Evolutionary conservation across 2,329 filamentous ascomycete species (phyloP).

Genomic region (Waltergamsia citrina): DNA sequence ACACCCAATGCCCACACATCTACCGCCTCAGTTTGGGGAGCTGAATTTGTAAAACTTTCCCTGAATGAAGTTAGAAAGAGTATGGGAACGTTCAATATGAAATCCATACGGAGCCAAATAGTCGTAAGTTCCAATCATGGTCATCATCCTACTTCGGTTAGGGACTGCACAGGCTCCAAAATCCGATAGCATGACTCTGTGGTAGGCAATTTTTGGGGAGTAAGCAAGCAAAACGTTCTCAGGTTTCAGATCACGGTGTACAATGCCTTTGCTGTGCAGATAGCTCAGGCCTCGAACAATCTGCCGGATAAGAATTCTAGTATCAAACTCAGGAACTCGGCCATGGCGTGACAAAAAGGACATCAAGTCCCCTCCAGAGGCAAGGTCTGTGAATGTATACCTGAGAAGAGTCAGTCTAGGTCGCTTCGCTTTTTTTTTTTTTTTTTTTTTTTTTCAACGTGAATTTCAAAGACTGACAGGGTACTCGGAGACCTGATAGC

Average conservation of each 20-base stretch:
- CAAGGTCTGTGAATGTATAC: constrained; percentile 48
- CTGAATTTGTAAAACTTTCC: constrained; percentile 19
- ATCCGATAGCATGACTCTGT: constrained; percentile 40
- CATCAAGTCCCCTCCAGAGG: constrained; percentile 43
- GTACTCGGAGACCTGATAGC: constrained; percentile 37
- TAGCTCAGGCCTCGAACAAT: constrained; percentile 34
- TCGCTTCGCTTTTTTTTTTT: not conserved
- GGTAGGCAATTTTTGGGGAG: constrained; percentile 30
- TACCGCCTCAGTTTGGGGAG: constrained; percentile 24
- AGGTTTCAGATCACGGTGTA: constrained; percentile 44
- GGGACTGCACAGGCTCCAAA: constrained; percentile 38
- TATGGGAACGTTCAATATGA: not conserved
- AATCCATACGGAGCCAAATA: constrained; percentile 37
- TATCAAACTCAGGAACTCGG: constrained; percentile 28
- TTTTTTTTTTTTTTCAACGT: not conserved
- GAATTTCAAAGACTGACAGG: too few species aligned
- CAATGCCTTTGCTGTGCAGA: constrained; percentile 37
- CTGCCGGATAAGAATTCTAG: constrained; percentile 35
- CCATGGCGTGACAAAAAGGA: constrained; percentile 32
- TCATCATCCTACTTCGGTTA: constrained; percentile 30
- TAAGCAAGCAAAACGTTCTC: constrained; percentile 42
- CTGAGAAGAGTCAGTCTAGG: constrained; percentile 21
- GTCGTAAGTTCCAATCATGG: constrained; percentile 31
- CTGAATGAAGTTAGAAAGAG: constrained; percentile 15
- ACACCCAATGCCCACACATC: constrained; percentile 46